Base-by-base conservation (phyloP, 2,329 filamentous ascomycete genomes). In the Mycogone perniciosa region DNA sequence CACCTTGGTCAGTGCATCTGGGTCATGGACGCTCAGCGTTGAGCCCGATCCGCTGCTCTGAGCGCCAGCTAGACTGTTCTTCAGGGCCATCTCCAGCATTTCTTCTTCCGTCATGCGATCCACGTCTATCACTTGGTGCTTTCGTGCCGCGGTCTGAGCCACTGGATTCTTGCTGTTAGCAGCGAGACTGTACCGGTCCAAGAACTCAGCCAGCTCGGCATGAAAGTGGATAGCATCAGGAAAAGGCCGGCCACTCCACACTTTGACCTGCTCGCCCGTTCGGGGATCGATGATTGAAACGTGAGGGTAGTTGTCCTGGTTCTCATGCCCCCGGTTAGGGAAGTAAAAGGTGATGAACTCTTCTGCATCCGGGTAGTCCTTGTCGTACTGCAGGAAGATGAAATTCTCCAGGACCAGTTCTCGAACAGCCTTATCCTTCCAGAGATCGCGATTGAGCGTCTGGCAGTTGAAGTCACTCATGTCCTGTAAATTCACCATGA, bases 231-330 rank as follows among this genome's bases (percentile, higher is more conserved):
- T 67, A 0, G 89, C 73, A 37, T 78, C 79, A 1, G 91, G 85
- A 48, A 91, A 88, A 1, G 91, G 89, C 7, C 81, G 77, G 1
- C 92, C 91, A 10, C 88, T 90, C 92, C 93, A 97, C 1, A 91
- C 81, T 72, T 99, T 99, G 66, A 99, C 88, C 68, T 96, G 90
- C 70, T 99, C 93, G 54, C 93, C 93, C 1, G 93, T 99, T 53
- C 93, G 81, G 2, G 93, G 93, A 61, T 99, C 93, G 55, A 99
- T 83, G 55, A 99, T 96, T 41, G 90, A 89, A 51, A 97, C 93
- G 65, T 99, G 91, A 5, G 93, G 93, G 65, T 95, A 99, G 59
- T 91, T 90, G 62, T 92, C 87, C n/a, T 84, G 79, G 62, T 86
- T 86, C 61, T 95, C 89, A 58, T 87, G 82, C 40, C 76, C 75